Conservation (phyloP, 2,329 filamentous ascomycete species). For the Aureobasidium subglaciale region DNA sequence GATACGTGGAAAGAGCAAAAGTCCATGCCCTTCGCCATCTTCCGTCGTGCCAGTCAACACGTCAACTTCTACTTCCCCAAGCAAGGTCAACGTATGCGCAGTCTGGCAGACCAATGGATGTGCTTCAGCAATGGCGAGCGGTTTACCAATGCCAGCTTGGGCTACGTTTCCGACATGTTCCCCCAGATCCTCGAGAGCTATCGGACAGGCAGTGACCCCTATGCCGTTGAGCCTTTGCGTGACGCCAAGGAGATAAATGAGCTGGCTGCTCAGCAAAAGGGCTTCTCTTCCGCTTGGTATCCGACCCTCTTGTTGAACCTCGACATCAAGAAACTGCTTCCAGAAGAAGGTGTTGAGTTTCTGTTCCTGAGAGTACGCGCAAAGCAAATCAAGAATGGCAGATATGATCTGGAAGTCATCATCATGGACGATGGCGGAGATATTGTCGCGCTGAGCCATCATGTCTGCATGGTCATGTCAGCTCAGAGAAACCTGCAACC, state of each 20-base stretch:
- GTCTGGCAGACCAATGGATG: conserved; percentile 59
- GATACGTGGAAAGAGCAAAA: conserved; percentile 39
- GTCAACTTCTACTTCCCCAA: conserved; percentile 48
- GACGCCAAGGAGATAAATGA: conserved; percentile 23
- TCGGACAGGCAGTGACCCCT: conserved; percentile 27
- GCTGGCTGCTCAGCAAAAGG: conserved; percentile 22
- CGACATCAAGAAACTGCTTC: conserved; percentile 68
- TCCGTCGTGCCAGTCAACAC: conserved; percentile 45
- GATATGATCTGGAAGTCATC: conserved; percentile 67
- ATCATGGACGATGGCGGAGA: conserved; percentile 58
- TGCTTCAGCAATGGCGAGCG: conserved; percentile 53
- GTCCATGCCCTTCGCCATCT: conserved; percentile 38
- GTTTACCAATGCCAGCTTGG: conserved; percentile 59
- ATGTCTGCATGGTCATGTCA: conserved; percentile 58
- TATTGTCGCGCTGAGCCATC: conserved; percentile 60
- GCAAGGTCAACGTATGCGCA: conserved; percentile 33
- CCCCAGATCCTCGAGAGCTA: conserved; percentile 55
- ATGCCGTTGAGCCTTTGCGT: conserved; percentile 24
- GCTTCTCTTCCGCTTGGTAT: conserved; percentile 55
- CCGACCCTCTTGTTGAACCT: conserved; percentile 69
- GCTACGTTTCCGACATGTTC: conserved; percentile 62
- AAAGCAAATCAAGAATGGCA: conserved; percentile 62
- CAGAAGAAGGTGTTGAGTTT: conserved; percentile 63
- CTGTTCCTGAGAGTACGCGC: conserved; percentile 58
- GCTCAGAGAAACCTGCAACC: conserved; percentile 57